These are phyloP conservation scores for Ascochyta fabae DNA, from an alignment of 2,329 filamentous ascomycete genomes.

Conservation along the genomic window DNA sequence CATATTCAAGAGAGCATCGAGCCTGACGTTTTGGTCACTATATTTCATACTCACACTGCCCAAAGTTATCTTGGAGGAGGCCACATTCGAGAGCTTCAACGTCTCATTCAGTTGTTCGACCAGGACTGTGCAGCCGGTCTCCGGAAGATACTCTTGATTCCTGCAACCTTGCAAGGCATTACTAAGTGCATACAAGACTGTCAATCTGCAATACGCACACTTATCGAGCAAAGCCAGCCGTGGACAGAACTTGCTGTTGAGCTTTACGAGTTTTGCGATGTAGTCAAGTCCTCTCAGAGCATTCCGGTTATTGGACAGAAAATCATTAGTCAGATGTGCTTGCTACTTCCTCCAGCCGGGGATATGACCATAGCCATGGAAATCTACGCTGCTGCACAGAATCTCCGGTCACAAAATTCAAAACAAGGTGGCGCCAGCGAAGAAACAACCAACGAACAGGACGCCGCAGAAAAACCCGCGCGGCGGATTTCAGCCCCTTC, in stretches of 20 bases:
- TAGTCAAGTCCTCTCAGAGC: constrained; percentile 24
- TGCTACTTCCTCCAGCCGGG: constrained; percentile 22
- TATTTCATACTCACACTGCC: constrained; percentile 19
- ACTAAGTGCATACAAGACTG: constrained; percentile 34
- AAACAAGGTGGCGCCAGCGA: too few relatives aligned
- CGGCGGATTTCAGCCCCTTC: neutral
- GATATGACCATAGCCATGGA: constrained; percentile 20
- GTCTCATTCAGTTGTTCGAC: constrained; percentile 26
- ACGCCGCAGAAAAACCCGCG: too few relatives aligned
- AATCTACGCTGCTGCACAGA: constrained; percentile 21
- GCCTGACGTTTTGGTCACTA: constrained; percentile 16
- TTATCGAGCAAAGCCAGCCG: constrained; percentile 21
- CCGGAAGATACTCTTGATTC: constrained; percentile 22
- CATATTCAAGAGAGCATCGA: constrained; percentile 21
- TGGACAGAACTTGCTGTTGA: constrained; percentile 31
- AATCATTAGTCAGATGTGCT: constrained; percentile 3
- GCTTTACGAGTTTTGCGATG: constrained; percentile 28
- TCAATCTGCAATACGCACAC: constrained; percentile 23
- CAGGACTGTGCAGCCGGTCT: constrained; percentile 20
- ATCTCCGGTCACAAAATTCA: neutral
- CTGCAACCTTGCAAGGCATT: constrained; percentile 30
- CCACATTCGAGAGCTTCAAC: constrained; percentile 25
- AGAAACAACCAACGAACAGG: neutral
- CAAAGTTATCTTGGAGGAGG: constrained; percentile 24
- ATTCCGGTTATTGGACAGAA: constrained; percentile 3